Percentiles rank a stretch among this genome's conserved stretches.
phyloP scores from a whole-genome alignment of 805 yeast genomes.

The Lachancea mirantina region DNA sequence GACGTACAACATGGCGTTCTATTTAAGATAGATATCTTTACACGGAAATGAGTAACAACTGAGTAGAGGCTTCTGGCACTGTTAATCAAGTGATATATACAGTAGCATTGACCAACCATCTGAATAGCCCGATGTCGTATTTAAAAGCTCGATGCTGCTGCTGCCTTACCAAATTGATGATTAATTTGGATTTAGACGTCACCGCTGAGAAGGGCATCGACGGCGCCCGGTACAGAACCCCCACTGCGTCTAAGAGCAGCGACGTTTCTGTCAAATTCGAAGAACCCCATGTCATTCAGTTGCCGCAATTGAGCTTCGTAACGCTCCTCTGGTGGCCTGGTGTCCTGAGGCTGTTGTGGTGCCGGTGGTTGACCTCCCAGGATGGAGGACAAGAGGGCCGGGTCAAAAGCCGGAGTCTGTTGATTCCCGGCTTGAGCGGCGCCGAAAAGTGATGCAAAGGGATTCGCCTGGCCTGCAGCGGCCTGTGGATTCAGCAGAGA shows the following conservation, averaged over 20 bases:
- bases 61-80: too few species aligned
- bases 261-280: conserved; percentile 86
- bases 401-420: conserved; percentile 38
- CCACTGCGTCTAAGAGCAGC: conserved; percentile 91
- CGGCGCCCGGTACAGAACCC: conserved; percentile 95
- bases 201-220: conserved; percentile 74
- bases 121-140: too few species aligned
- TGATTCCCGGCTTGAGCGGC: conserved; percentile 11
- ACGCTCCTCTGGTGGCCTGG: conserved; percentile 73
- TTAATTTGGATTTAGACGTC: conserved; percentile 34
- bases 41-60: too few species aligned
- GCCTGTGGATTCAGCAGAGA: conserved; percentile 33
- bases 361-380: conserved; percentile 36
- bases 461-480: conserved; percentile 25
- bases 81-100: too few species aligned
- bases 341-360: conserved; percentile 37
- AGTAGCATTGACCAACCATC: too few species aligned
- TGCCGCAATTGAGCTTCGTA: conserved; percentile 67
- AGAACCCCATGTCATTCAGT: conserved; percentile 78
- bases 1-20: too few species aligned
- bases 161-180: too few species aligned
- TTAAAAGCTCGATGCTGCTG: too few species aligned
- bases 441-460: conserved; percentile 35
- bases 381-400: conserved; percentile 39
- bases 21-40: too few species aligned